Percentiles rank a stretch among this genome's conserved stretches.
phyloP scores from a whole-genome alignment of 495 filamentous ascomycete genomes.

The Polyplosphaeria fusca region DNA sequence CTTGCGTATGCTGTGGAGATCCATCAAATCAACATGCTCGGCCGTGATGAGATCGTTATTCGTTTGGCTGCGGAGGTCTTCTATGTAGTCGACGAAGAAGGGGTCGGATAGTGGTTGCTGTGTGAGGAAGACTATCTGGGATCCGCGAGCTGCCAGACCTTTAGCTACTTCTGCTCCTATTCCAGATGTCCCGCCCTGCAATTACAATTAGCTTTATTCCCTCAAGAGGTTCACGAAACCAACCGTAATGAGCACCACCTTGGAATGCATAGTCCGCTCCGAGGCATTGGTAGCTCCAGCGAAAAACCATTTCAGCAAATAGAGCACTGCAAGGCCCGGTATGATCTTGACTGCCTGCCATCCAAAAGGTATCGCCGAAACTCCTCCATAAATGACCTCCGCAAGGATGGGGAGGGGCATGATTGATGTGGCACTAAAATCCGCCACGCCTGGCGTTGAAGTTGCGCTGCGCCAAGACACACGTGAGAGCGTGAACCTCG shows the following conservation, averaged over 20 bases:
- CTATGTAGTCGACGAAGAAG: slow-evolving; percentile 88
- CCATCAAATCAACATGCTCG: slow-evolving; percentile 86
- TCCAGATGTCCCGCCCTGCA: slow-evolving; percentile 84
- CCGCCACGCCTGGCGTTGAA: not conserved
- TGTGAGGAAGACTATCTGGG: slow-evolving; percentile 87
- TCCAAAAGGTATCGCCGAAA: slow-evolving; percentile 62
- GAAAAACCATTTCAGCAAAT: slow-evolving; percentile 72
- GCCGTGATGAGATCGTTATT: slow-evolving; percentile 89
- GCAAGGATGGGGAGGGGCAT: slow-evolving; percentile 82
- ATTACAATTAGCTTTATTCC: slow-evolving; percentile 18
- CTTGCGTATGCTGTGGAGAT: slow-evolving; percentile 78
- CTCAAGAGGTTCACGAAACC: slow-evolving; percentile 4
- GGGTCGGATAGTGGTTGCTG: slow-evolving; percentile 74
- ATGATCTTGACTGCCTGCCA: slow-evolving; percentile 57
- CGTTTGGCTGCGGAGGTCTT: slow-evolving; percentile 76
- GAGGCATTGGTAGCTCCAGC: slow-evolving; percentile 69
- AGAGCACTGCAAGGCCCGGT: slow-evolving; percentile 58
- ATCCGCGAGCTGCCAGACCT: slow-evolving; percentile 75
- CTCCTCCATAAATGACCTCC: slow-evolving; percentile 60
- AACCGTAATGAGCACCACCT: slow-evolving; percentile 89
- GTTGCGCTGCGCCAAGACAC: no score
- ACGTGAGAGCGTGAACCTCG: no score
- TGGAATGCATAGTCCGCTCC: slow-evolving; percentile 86
- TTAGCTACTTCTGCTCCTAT: slow-evolving; percentile 75
- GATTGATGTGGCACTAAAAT: slow-evolving; percentile 11